Evolutionary conservation across 108 stramenopile species (phyloP).

Genomic region (Cyclostephanos tholiformis): DNA sequence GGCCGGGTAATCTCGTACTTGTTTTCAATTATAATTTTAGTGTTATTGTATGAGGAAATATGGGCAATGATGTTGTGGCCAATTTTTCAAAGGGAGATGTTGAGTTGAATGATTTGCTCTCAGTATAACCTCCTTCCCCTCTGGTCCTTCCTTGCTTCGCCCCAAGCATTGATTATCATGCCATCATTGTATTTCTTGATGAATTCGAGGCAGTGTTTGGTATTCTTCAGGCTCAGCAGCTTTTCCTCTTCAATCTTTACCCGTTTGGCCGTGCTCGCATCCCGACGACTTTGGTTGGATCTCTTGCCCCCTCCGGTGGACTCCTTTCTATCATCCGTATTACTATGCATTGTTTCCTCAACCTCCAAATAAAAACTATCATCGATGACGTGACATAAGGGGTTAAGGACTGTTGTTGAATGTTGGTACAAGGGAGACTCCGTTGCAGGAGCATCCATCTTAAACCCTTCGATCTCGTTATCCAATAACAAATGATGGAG

Average conservation of each 20-base stretch:
- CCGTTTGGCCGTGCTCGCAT: slow-evolving; percentile 34
- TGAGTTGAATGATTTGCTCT: background rate
- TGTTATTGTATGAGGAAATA: no score
- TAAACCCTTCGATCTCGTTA: slow-evolving; percentile 22
- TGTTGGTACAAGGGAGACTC: slow-evolving; percentile 21
- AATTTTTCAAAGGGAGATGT: no score
- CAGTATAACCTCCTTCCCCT: background rate
- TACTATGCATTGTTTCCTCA: background rate
- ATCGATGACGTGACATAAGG: slow-evolving; percentile 18
- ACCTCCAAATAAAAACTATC: slow-evolving; percentile 27
- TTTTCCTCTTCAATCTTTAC: slow-evolving; percentile 45
- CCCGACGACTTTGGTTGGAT: slow-evolving; percentile 26
- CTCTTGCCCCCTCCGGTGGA: slow-evolving; percentile 3
- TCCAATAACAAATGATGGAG: slow-evolving; percentile 31
- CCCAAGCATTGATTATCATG: slow-evolving; percentile 46
- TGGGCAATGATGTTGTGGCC: no score
- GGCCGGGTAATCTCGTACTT: no score
- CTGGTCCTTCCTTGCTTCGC: slow-evolving; percentile 11
- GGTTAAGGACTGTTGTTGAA: slow-evolving; percentile 23
- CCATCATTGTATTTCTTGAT: slow-evolving; percentile 44
- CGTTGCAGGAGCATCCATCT: slow-evolving; percentile 19
- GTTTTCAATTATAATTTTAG: no score
- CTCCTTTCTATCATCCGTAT: slow-evolving; percentile 1
- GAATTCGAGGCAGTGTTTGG: slow-evolving; percentile 34
- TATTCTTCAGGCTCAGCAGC: slow-evolving; percentile 30